A percentile compares a stretch with the other conserved stretches of the same genome.
Evolutionary conservation across 192 early-diverging fungal genomes (phyloP).

Genomic region (Phlyctochytrium bullatum): DNA sequence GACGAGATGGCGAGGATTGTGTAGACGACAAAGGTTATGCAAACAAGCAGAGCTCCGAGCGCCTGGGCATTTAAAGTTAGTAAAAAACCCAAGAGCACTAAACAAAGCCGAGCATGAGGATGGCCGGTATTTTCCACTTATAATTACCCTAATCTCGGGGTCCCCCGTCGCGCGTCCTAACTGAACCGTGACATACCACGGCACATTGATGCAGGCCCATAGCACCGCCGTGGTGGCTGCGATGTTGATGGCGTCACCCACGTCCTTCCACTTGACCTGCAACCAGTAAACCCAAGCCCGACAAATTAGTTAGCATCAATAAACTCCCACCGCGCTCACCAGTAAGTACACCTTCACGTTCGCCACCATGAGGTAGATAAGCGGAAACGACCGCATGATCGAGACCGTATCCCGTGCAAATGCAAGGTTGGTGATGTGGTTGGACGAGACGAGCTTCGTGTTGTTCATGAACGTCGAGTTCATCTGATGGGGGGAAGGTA

Average conservation of each 20-base stretch:
- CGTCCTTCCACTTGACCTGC: too few relatives aligned
- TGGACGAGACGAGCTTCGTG: background rate
- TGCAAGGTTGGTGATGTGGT: background rate
- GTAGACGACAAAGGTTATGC: background rate
- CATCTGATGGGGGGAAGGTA: background rate
- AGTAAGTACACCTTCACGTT: background rate
- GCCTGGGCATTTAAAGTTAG: too few relatives aligned
- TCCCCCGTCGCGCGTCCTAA: too few relatives aligned
- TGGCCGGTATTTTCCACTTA: too few relatives aligned
- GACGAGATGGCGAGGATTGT: background rate
- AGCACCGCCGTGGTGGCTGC: slow-evolving; percentile 1
- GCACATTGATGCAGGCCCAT: background rate
- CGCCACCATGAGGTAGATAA: background rate
- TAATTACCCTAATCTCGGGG: too few relatives aligned
- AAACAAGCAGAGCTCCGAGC: background rate
- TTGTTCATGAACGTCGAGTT: background rate
- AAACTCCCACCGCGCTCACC: too few relatives aligned
- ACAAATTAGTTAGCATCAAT: too few relatives aligned
- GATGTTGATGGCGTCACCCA: too few relatives aligned
- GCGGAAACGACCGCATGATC: background rate
- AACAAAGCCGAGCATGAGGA: background rate
- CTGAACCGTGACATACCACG: background rate
- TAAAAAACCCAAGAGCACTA: too few relatives aligned
- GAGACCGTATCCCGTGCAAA: background rate
- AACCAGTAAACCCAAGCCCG: too few relatives aligned